phyloP scores from a whole-genome alignment of 2,329 filamentous ascomycete genomes.

The Paecilomyces formosus region DNA sequence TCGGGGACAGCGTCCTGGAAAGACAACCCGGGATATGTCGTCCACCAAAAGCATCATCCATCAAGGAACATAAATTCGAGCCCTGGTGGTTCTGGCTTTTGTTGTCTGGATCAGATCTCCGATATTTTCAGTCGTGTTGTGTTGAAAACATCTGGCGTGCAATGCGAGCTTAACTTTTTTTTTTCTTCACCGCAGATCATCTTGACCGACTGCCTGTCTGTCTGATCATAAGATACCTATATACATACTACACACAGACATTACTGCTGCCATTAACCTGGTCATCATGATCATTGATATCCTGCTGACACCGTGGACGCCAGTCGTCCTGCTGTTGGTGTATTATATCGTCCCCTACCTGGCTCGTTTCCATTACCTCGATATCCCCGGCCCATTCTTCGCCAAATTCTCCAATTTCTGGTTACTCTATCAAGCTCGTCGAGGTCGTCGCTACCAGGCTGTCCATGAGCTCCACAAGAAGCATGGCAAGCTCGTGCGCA shows the following conservation, averaged over 20 bases:
- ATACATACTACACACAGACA: neutral
- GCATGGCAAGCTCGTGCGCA: constrained; percentile 69
- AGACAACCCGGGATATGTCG: neutral
- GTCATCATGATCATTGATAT: constrained; percentile 22
- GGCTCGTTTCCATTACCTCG: constrained; percentile 45
- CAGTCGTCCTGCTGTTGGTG: constrained; percentile 45
- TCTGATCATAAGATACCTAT: too few relatives aligned
- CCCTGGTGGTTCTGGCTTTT: neutral
- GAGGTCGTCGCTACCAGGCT: constrained; percentile 55
- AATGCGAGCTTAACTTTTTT: neutral
- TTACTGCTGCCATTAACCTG: neutral
- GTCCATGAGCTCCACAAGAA: constrained; percentile 70
- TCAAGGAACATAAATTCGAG: neutral
- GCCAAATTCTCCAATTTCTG: constrained; percentile 70
- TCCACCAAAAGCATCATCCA: neutral
- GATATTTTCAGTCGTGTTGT: neutral
- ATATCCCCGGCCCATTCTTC: constrained; percentile 45
- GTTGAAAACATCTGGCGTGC: neutral
- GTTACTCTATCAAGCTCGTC: constrained; percentile 61
- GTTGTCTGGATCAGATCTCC: neutral
- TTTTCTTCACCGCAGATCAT: neutral
- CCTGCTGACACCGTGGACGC: constrained; percentile 25
- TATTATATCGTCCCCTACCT: constrained; percentile 54
- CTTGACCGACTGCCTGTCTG: neutral
- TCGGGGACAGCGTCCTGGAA: constrained; percentile 11